A percentile compares a stretch with the other conserved stretches of the same genome.
These are phyloP conservation scores for Claviceps sp. DNA, from an alignment of 2,329 filamentous ascomycete species.

Conservation along the genomic window DNA sequence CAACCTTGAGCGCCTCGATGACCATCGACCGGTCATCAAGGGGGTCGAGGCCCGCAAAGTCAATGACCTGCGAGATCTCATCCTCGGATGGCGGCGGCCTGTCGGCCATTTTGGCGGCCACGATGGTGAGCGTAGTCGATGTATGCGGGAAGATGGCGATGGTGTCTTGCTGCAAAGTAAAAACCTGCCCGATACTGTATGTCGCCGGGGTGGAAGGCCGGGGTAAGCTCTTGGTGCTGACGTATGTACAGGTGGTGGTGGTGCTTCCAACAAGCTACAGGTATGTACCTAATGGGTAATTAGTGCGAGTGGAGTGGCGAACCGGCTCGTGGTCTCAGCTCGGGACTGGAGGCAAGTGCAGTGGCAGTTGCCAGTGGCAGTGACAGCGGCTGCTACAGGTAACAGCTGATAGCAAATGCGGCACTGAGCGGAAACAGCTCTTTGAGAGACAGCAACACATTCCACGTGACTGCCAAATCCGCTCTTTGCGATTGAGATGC, in stretches of 20 bases:
- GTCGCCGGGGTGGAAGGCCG: neutral
- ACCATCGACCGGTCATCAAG: slow-evolving; percentile 25
- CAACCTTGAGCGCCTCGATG: slow-evolving; percentile 28
- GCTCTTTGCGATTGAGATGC: neutral
- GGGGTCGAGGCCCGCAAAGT: slow-evolving; percentile 24
- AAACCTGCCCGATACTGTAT: neutral
- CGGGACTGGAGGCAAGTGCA: no score
- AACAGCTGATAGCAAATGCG: no score
- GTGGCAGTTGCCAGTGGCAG: no score
- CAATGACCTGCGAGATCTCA: slow-evolving; percentile 26
- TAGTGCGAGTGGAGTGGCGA: no score
- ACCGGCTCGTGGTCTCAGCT: no score
- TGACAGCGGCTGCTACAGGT: no score
- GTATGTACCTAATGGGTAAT: no score
- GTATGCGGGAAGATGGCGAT: neutral
- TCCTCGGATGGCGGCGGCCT: slow-evolving; percentile 24
- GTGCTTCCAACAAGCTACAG: no score
- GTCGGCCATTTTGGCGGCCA: slow-evolving; percentile 16
- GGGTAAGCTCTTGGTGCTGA: neutral
- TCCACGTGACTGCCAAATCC: neutral
- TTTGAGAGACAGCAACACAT: neutral
- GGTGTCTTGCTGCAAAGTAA: neutral
- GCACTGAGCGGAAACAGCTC: no score
- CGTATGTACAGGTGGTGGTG: neutral
- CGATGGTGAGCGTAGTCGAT: neutral